Base-by-base conservation (phyloP, 2,329 filamentous ascomycete species). In the Talaromyces marneffei region DNA sequence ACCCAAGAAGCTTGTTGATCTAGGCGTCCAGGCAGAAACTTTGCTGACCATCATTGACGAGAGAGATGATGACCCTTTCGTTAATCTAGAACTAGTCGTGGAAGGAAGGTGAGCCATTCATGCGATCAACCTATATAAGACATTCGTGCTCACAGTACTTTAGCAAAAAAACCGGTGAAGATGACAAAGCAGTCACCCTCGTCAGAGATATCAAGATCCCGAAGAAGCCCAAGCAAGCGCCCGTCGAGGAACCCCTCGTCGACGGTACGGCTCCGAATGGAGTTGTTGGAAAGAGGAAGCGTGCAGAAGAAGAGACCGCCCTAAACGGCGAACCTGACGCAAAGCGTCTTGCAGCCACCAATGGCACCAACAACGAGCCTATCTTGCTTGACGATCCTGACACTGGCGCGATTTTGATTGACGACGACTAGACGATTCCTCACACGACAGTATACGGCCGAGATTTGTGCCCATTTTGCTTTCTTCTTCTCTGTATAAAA, bases 21-120 rank as follows among this genome's bases (percentile, higher is more conserved):
- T 97, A 8, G 90, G 88, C 10, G 85, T 97, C 67, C 83, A 83
- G 62, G 79, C 83, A 25, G 89, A 89, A 65, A 87, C 83, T 57
- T 93, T 95, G 72, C 76, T 97, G 65, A 95, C 90, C 0, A 79
- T 97, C 57, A 87, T 89, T n/a, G 94, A 90, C 65, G 84, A 95
- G 61, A 89, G 91, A 52, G 89, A 92, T 58, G 66, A 74, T 3
- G 66, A 74, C 53, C 83, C 89, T 0, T 87, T 89, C 63, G 88
- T 96, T 60, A 93, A 97, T 65, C 82, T 97, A 2, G 83, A 93
- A 57, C 79, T 97, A 14, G 83, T 85, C 23, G 69, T 69, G 1
- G 62, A 68, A 25, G 68, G 72, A 64, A 68, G 65, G 75, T 76
- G 65, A 65, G 68, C n/a, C n/a, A 25, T n/a, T n/a, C n/a, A n/a